These are phyloP conservation scores for Scheffersomyces lignosus DNA, from an alignment of 805 yeast genomes.

Conservation along the genomic window DNA sequence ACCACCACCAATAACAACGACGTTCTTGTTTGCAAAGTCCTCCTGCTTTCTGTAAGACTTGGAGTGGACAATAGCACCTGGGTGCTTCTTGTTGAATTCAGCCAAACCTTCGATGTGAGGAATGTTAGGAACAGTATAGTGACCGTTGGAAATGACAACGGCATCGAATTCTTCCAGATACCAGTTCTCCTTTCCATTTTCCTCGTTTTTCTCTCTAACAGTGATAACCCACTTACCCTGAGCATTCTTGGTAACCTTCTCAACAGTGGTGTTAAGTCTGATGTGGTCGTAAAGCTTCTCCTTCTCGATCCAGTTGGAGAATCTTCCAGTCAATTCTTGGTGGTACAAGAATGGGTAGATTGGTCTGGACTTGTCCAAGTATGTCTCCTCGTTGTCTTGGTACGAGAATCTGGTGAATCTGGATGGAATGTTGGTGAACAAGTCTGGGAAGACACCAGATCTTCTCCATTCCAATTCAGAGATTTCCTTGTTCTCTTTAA, in stretches of 20 bases:
- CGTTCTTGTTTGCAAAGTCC: slow-evolving; percentile 41
- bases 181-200: slow-evolving; percentile 31
- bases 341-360: slow-evolving; percentile 40
- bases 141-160: slow-evolving; percentile 64
- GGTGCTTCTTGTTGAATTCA: slow-evolving; percentile 44
- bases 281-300: slow-evolving; percentile 31
- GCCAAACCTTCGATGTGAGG: slow-evolving; percentile 58
- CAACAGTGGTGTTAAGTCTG: slow-evolving; percentile 42
- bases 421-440: slow-evolving; percentile 44
- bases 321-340: slow-evolving; percentile 28
- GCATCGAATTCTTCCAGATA: slow-evolving; percentile 56
- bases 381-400: slow-evolving; percentile 22
- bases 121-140: slow-evolving; percentile 58
- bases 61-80: slow-evolving; percentile 56
- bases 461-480: slow-evolving; percentile 34
- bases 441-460: slow-evolving; percentile 36
- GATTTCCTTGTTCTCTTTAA: slow-evolving; percentile 6
- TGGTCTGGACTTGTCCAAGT: slow-evolving; percentile 18
- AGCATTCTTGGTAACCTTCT: slow-evolving; percentile 28
- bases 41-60: slow-evolving; percentile 52
- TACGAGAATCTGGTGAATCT: slow-evolving; percentile 40
- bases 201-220: slow-evolving; percentile 14
- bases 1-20: slow-evolving; percentile 44
- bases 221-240: slow-evolving; percentile 41
- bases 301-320: slow-evolving; percentile 24